Evolutionary conservation across 164 flowering plant species (phyloP).

Genomic region (Warburgia ugandensis): DNA sequence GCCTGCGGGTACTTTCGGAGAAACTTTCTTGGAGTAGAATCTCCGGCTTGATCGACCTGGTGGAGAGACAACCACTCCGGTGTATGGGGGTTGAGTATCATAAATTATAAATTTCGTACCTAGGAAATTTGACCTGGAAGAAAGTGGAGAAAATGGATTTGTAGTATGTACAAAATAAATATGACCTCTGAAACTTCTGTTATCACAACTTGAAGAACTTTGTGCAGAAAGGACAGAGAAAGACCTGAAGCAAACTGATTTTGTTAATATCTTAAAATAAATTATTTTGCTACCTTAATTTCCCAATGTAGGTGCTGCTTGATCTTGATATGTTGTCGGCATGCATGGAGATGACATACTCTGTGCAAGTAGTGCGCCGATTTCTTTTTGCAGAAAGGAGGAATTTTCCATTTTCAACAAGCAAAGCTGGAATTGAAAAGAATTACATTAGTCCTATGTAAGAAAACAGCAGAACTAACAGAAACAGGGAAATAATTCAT

Average conservation of each 20-base stretch:
- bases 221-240: too few species aligned
- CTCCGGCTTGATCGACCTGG: slow-evolving; percentile 68
- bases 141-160: not conserved
- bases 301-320: slow-evolving; percentile 81
- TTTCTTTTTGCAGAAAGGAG: slow-evolving; percentile 92
- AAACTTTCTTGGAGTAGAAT: slow-evolving; percentile 74
- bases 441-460: not conserved
- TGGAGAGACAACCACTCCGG: slow-evolving; percentile 35
- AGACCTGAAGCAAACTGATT: too few species aligned
- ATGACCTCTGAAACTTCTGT: too few species aligned
- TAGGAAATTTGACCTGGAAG: slow-evolving; percentile 78
- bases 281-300: slow-evolving; percentile 53
- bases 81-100: slow-evolving; percentile 79
- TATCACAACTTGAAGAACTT: too few species aligned
- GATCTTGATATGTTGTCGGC: slow-evolving; percentile 81
- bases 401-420: slow-evolving; percentile 88
- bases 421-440: slow-evolving; percentile 47
- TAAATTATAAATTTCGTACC: slow-evolving; percentile 86
- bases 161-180: not conserved
- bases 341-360: slow-evolving; percentile 81
- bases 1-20: slow-evolving; percentile 81
- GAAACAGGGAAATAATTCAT: too few species aligned
- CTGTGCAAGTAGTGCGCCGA: slow-evolving; percentile 79
- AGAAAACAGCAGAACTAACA: not conserved
- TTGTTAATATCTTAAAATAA: too few species aligned